phyloP scores from a whole-genome alignment of 164 flowering plant genomes.

The Echeveria elegans region DNA sequence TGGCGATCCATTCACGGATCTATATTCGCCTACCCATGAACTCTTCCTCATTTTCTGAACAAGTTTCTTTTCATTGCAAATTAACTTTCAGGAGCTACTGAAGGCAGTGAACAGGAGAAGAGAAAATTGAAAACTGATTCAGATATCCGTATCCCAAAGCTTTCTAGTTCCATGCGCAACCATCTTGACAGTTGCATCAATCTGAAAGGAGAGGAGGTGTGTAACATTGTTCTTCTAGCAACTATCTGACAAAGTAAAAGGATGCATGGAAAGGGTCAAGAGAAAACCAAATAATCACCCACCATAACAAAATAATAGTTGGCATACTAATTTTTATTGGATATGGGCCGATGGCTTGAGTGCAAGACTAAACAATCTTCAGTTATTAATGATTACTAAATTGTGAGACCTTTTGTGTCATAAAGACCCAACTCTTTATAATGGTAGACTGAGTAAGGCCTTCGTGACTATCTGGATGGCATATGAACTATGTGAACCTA shows the following conservation, averaged over 20 bases:
- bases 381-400: no score
- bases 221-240: neutral
- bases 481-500: no score
- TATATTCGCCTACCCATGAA: neutral
- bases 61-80: slow-evolving; percentile 4
- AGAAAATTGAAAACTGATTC: slow-evolving; percentile 75
- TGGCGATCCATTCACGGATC: neutral
- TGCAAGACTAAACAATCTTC: no score
- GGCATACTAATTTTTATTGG: neutral
- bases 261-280: neutral
- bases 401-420: no score
- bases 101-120: slow-evolving; percentile 81
- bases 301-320: neutral
- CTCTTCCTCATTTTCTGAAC: neutral
- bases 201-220: slow-evolving; percentile 91
- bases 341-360: no score
- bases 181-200: slow-evolving; percentile 61
- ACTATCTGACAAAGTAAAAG: neutral
- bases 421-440: no score
- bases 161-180: slow-evolving; percentile 56
- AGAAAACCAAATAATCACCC: neutral
- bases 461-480: neutral
- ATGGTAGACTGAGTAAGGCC: neutral
- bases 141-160: slow-evolving; percentile 51
- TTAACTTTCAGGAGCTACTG: slow-evolving; percentile 29